Percentiles rank a stretch among this genome's conserved stretches.
These are phyloP conservation scores for Penicillium bovifimosum DNA, from an alignment of 495 filamentous ascomycete species.

Conservation along the genomic window DNA sequence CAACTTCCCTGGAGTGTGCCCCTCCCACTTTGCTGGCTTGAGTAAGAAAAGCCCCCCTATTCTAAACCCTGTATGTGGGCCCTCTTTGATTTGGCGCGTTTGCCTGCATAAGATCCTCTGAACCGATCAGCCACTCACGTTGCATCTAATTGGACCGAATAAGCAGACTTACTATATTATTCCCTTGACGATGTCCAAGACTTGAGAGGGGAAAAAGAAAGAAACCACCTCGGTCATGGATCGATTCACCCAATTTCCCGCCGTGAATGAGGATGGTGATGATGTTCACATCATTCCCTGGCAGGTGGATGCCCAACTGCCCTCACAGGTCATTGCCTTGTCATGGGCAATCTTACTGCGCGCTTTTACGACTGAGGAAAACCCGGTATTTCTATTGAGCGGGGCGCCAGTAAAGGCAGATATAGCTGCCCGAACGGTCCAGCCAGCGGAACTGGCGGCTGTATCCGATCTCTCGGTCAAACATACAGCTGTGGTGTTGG, in stretches of 20 bases:
- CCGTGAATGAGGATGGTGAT: constrained; percentile 11
- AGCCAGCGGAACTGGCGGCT: constrained; percentile 12
- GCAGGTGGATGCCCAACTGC: constrained; percentile 16
- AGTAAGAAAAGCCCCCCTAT: neutral
- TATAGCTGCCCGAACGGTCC: constrained; percentile 20
- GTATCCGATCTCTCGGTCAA: constrained; percentile 12
- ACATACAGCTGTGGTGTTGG: constrained; percentile 16
- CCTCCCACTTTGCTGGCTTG: neutral
- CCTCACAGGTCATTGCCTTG: constrained; percentile 24
- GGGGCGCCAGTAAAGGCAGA: constrained; percentile 29
- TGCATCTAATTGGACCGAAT: constrained; percentile 15
- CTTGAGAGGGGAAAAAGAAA: neutral
- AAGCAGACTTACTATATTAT: constrained; percentile 13
- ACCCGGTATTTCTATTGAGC: constrained; percentile 33
- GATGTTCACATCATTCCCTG: constrained; percentile 17
- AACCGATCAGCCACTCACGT: constrained; percentile 19
- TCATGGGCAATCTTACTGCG: constrained; percentile 39
- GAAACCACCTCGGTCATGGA: constrained; percentile 12
- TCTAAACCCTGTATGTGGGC: neutral
- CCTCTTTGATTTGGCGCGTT: constrained; percentile 7
- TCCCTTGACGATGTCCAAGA: neutral
- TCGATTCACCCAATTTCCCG: constrained; percentile 21
- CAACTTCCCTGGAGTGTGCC: neutral
- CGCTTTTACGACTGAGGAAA: constrained; percentile 32
- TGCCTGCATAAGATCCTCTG: constrained; percentile 17